These are phyloP conservation scores for Helminthosporium solani DNA, from an alignment of 2,329 filamentous ascomycete species.

Conservation along the genomic window DNA sequence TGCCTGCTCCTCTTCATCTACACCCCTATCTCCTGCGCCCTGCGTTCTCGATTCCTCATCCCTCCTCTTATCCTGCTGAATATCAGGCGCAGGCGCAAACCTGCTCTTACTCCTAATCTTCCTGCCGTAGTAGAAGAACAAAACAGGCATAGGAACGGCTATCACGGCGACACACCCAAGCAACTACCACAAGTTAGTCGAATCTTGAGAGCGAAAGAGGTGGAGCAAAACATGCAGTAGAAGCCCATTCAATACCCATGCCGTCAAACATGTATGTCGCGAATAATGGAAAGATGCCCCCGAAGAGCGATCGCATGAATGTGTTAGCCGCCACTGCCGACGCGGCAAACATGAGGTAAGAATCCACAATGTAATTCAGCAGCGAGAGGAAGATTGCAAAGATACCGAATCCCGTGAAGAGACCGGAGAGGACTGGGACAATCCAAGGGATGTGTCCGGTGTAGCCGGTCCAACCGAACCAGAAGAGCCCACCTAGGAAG, in stretches of 20 bases:
- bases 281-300: conserved; percentile 56
- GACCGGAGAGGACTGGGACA: conserved; percentile 46
- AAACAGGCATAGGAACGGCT: conserved; percentile 47
- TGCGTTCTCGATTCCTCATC: conserved; percentile 34
- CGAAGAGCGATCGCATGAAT: conserved; percentile 53
- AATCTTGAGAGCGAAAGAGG: no score
- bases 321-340: conserved; percentile 59
- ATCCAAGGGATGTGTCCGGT: conserved; percentile 44
- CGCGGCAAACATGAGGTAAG: conserved; percentile 58
- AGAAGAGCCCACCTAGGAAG: conserved; percentile 40
- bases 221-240: conserved; percentile 24
- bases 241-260: conserved; percentile 53
- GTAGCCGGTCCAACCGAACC: conserved; percentile 48
- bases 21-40: neutral
- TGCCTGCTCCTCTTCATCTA: no score
- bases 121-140: conserved; percentile 48
- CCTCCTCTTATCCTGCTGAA: conserved; percentile 36
- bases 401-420: conserved; percentile 60
- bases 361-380: conserved; percentile 61
- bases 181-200: conserved; percentile 17
- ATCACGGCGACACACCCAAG: conserved; percentile 47
- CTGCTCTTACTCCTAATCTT: conserved; percentile 46
- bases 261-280: conserved; percentile 57
- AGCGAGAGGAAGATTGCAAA: conserved; percentile 59
- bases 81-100: conserved; percentile 47